A percentile compares a stretch with the other conserved stretches of the same genome.
phyloP scores from a whole-genome alignment of 2,329 filamentous ascomycete genomes.

The Colletotrichum musae region DNA sequence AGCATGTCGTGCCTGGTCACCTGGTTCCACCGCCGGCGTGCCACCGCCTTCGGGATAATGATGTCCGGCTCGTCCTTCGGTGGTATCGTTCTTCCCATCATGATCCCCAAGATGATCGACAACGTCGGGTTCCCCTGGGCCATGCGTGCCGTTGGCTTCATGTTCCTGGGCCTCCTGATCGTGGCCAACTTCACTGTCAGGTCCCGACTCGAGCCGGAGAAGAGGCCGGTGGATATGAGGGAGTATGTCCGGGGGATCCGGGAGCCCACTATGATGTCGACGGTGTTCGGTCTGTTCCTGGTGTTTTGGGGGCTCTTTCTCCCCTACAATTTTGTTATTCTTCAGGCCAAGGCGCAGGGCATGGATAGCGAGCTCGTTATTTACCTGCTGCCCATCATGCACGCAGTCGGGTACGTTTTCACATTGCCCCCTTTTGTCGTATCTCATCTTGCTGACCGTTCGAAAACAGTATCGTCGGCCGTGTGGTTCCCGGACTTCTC shows the following conservation, averaged over 20 bases:
- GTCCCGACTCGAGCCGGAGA: constrained; percentile 61
- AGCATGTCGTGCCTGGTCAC: constrained; percentile 60
- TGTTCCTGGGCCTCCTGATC: constrained; percentile 57
- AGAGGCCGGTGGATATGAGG: constrained; percentile 57
- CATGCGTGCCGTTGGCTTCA: constrained; percentile 63
- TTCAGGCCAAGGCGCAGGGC: constrained; percentile 61
- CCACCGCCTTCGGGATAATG: constrained; percentile 67
- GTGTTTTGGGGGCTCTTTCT: constrained; percentile 69
- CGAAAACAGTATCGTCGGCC: constrained; percentile 61
- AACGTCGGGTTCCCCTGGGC: constrained; percentile 62
- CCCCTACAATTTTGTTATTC: constrained; percentile 67
- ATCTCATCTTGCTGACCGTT: not conserved
- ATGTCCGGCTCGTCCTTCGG: constrained; percentile 69
- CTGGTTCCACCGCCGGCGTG: constrained; percentile 68
- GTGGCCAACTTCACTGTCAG: constrained; percentile 55
- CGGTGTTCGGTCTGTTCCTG: constrained; percentile 63
- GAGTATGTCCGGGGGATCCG: constrained; percentile 63
- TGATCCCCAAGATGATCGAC: constrained; percentile 69
- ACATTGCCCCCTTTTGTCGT: fast-evolving
- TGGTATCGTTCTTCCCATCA: constrained; percentile 72
- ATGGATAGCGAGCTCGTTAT: constrained; percentile 57
- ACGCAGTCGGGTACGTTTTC: constrained; percentile 60
- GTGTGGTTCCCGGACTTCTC: constrained; percentile 64
- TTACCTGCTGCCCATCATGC: constrained; percentile 70
- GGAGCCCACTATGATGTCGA: constrained; percentile 61